Evolutionary conservation across 2,329 filamentous ascomycete species (phyloP).

Genomic region (Venturia aucupariae): DNA sequence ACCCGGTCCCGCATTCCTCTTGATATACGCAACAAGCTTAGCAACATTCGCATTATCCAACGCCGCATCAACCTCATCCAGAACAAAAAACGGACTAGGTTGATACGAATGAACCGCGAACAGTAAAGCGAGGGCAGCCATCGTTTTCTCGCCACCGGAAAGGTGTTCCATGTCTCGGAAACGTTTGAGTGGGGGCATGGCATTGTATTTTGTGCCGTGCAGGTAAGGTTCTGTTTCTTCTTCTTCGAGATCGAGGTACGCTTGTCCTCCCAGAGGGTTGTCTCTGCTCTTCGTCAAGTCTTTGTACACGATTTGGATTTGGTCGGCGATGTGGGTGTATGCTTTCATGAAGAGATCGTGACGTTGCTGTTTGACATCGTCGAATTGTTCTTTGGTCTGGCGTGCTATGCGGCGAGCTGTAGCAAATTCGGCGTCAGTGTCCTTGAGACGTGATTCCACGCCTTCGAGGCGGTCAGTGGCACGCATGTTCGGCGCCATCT

Average conservation of each 20-base stretch:
- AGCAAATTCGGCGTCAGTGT: constrained; percentile 83
- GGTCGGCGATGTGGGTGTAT: constrained; percentile 87
- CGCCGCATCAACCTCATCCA: constrained; percentile 95
- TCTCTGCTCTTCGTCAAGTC: constrained; percentile 83
- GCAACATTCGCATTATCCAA: constrained; percentile 97
- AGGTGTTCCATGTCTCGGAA: constrained; percentile 99
- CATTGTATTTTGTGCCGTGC: constrained; percentile 94
- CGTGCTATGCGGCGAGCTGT: constrained; percentile 67
- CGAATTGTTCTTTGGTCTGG: constrained; percentile 72
- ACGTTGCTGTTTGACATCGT: constrained; percentile 69
- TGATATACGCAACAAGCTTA: constrained; percentile 93
- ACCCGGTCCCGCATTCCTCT: constrained; percentile 84
- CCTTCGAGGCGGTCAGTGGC: constrained; percentile 84
- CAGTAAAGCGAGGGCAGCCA: constrained; percentile 90
- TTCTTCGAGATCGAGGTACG: constrained; percentile 76
- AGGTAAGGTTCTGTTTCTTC: constrained; percentile 95
- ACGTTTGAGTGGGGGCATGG: constrained; percentile 95
- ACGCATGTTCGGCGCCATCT: constrained; percentile 93
- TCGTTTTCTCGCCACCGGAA: constrained; percentile 96
- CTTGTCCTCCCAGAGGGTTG: constrained; percentile 81
- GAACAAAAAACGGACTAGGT: constrained; percentile 91
- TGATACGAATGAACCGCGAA: constrained; percentile 97
- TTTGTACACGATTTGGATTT: constrained; percentile 89
- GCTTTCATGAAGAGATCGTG: constrained; percentile 92
- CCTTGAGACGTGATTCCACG: constrained; percentile 71